Conservation (phyloP, 2,329 filamentous ascomycete species). For the Alternaria brassicae region DNA sequence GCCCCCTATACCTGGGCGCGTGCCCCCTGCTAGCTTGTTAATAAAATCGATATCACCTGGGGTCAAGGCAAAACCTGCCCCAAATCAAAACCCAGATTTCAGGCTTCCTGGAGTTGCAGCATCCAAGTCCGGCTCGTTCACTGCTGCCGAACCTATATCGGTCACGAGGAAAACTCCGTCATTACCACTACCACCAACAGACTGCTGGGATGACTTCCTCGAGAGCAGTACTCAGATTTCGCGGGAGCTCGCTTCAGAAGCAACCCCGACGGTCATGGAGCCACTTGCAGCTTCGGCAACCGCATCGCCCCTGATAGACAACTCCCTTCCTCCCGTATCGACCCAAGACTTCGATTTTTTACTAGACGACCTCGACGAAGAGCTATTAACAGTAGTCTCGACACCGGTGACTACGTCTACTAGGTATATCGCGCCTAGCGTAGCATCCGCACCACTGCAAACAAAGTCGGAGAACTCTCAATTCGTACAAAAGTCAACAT, state of each 20-base stretch:
- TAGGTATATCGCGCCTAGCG: background rate
- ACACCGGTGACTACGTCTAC: background rate
- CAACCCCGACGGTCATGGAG: no score
- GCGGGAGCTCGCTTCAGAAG: conserved; percentile 48
- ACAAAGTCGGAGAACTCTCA: background rate
- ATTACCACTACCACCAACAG: conserved; percentile 6
- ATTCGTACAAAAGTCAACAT: background rate
- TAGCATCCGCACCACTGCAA: background rate
- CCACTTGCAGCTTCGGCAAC: background rate
- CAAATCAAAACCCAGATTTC: conserved; percentile 29
- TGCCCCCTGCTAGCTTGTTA: conserved; percentile 4
- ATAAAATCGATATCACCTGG: conserved; percentile 12
- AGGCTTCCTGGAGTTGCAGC: conserved; percentile 37
- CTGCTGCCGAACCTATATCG: background rate
- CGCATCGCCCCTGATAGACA: background rate
- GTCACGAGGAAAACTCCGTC: background rate
- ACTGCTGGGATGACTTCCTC: conserved; percentile 52
- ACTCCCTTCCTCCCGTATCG: conserved; percentile 42
- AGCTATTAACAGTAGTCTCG: background rate
- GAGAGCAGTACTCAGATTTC: conserved; percentile 57
- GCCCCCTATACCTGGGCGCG: conserved; percentile 23
- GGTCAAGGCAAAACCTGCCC: conserved; percentile 3
- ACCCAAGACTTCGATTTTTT: conserved; percentile 52
- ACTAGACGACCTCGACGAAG: conserved; percentile 51
- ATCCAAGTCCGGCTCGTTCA: conserved; percentile 20